Conservation (phyloP, 768 basidiomycete genomes). For the Rhodosporidiobolus sp. region DNA sequence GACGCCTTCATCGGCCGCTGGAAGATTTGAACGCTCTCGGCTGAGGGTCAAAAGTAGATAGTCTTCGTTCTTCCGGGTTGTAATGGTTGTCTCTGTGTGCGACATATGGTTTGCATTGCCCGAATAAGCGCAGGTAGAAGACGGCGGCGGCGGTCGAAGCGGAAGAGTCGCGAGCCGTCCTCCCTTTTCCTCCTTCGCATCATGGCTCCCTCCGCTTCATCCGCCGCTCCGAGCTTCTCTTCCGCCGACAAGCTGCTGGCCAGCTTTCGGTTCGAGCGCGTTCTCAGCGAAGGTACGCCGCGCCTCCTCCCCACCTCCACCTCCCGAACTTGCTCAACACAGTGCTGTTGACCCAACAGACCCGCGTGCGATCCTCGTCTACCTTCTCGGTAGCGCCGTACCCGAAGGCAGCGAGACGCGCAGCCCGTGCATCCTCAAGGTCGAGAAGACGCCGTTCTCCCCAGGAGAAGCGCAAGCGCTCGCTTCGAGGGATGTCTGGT, state of each 20-base stretch:
- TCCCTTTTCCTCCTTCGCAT: no score
- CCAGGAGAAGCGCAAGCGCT: constrained; percentile 49
- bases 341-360: constrained; percentile 55
- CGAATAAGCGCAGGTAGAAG: no score
- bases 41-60: no score
- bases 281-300: constrained; percentile 45
- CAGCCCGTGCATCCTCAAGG: constrained; percentile 65
- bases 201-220: constrained; percentile 9
- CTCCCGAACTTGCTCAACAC: constrained; percentile 51
- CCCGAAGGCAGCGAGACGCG: constrained; percentile 41
- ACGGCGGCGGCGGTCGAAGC: no score
- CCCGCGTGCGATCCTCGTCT: constrained; percentile 60
- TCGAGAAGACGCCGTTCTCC: constrained; percentile 70
- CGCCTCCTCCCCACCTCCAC: neutral
- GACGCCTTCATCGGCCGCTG: constrained; percentile 51
- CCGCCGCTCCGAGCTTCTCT: constrained; percentile 6
- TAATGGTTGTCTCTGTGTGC: no score
- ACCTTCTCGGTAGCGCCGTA: constrained; percentile 64
- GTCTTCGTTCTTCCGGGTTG: no score
- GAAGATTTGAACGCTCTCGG: constrained; percentile 18
- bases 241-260: constrained; percentile 10
- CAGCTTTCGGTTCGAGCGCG: constrained; percentile 56
- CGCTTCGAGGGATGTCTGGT: constrained; percentile 47
- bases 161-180: no score
- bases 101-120: no score